Evolutionary conservation across 139 green algal genomes (phyloP).

Genomic region (Micromonas pusilla): DNA sequence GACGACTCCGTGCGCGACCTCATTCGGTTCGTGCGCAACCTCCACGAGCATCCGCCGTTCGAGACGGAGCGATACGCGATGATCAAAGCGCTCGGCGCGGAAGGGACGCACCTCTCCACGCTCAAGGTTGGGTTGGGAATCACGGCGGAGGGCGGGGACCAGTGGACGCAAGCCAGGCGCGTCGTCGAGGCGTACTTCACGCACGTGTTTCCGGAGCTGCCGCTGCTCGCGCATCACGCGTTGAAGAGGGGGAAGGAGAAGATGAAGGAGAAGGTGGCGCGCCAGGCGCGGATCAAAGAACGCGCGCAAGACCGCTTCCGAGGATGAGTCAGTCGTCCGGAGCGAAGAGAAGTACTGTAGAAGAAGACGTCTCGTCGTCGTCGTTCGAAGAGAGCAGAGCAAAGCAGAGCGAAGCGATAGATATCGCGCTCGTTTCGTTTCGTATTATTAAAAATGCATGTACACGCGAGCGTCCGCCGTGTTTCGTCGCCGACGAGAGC

Average conservation of each 20-base stretch:
- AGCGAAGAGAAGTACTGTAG: too few relatives aligned
- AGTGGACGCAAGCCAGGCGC: not conserved
- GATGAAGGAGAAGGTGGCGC: not conserved
- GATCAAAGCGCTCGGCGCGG: not conserved
- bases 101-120: not conserved
- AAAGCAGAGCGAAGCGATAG: too few relatives aligned
- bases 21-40: constrained; percentile 4
- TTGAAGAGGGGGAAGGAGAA: not conserved
- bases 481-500: not conserved
- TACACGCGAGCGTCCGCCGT: too few relatives aligned
- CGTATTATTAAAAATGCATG: too few relatives aligned
- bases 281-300: not conserved
- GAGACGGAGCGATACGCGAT: constrained; percentile 3
- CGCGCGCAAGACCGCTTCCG: too few relatives aligned
- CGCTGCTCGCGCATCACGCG: not conserved
- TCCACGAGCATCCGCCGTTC: constrained; percentile 16
- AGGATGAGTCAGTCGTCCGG: too few relatives aligned
- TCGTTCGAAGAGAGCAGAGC: too few relatives aligned
- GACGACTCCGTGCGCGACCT: not conserved
- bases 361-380: too few relatives aligned
- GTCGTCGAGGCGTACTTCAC: constrained; percentile 9
- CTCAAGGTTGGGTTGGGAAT: too few relatives aligned
- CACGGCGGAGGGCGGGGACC: not conserved
- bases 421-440: too few relatives aligned
- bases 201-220: constrained; percentile 14